Percentiles rank a stretch among this genome's conserved stretches.
Evolutionary conservation across 352 stramenopile genomes (phyloP).

Genomic region (Pythium diclinum): DNA sequence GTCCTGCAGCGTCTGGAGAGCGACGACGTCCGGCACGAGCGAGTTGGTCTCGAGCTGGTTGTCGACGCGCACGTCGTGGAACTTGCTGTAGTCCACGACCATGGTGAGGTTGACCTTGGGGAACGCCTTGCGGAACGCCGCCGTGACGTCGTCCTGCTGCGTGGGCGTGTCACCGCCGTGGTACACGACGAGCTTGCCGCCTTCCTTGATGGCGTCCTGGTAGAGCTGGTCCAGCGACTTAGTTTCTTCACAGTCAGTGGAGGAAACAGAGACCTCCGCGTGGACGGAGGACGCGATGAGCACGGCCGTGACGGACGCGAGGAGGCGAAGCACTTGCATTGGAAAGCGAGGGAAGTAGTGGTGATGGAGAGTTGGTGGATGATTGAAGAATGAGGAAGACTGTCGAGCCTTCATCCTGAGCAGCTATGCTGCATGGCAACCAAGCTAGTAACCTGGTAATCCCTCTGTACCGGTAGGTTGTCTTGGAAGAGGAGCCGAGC

Average conservation of each 20-base stretch:
- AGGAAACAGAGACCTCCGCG: not conserved
- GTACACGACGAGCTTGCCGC: constrained; percentile 50
- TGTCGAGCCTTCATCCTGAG: not conserved
- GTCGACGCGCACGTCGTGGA: constrained; percentile 57
- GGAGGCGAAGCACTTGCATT: not conserved
- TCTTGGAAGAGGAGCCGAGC: too few species aligned
- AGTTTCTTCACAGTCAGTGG: constrained; percentile 32
- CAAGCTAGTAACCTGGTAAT: too few species aligned
- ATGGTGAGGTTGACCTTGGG: constrained; percentile 61
- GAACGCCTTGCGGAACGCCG: constrained; percentile 33
- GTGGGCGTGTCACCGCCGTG: constrained; percentile 30
- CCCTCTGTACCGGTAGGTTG: too few species aligned
- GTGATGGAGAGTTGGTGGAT: not conserved
- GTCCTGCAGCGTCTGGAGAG: constrained; percentile 55
- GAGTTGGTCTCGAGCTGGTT: constrained; percentile 49
- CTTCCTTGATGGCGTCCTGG: constrained; percentile 46
- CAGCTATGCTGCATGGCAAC: too few species aligned
- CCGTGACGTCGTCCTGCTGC: constrained; percentile 26
- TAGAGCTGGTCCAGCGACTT: constrained; percentile 46
- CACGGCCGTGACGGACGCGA: not conserved
- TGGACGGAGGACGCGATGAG: not conserved
- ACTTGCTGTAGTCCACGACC: constrained; percentile 57
- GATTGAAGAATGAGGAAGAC: not conserved
- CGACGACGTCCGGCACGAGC: constrained; percentile 41
- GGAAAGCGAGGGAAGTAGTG: not conserved